Evolutionary conservation across 306 rosid species (phyloP), one percentile per base, ranked within the genome.

Genomic region (Cicer cuneatum): DNA sequence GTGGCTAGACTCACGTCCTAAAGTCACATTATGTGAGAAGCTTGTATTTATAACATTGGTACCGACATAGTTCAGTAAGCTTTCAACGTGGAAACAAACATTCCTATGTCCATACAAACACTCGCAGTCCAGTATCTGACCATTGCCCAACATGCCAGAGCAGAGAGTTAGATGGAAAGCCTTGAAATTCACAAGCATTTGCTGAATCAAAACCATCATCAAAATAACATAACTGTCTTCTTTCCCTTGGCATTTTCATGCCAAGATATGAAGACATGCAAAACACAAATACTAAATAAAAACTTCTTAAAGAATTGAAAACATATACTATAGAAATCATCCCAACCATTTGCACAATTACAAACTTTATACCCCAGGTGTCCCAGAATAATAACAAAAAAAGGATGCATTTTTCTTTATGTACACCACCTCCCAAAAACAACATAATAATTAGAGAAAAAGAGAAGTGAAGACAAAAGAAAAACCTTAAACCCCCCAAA

Each of bases 361-460:
- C 85, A 84, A 79, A 76, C 86, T 81, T 73, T 80, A 88, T 84
- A 86, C 89, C 89, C 93, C 89, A 89, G 78, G 81, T 85, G 86
- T 83, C 84, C 74, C 75, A 81, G 8, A 74, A 51, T 68, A 41
- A 63, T 63, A 18, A 76, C 72, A 66, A 72, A 63, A 62, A 63
- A 39, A 73, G 77, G 74, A 72, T 52, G 74, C 91, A 84, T 86
- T 70, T 77, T 83, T 76, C 91, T 76, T 59, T 86, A 88, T 91
- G 93, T 93, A 93, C 96, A 84, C 86, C 90, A 85, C 63, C 90
- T 89, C 87, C 85, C 66, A 65, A 68, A 79, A 79, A 83, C 68
- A 29, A 75, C 86, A 71, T 58, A 72, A 81, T 62, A 66, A 83
- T 60, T 46, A 61, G 72, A 78, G 78, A 47, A 69, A 73, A 73